phyloP scores from a whole-genome alignment of 2,329 filamentous ascomycete genomes.

The Macrophomina tecta region DNA sequence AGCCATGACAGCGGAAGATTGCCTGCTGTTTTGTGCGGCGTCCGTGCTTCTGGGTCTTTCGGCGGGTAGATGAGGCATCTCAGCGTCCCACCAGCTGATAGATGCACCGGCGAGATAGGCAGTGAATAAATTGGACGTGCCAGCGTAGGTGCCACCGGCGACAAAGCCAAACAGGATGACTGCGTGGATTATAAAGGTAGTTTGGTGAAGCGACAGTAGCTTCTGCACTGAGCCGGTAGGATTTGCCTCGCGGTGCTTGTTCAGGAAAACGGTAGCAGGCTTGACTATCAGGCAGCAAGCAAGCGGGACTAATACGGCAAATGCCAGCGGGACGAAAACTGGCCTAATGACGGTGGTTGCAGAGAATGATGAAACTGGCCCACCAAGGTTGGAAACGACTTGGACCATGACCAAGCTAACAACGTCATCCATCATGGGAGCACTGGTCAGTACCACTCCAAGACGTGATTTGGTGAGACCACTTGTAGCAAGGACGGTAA shows the following conservation, averaged over 20 bases:
- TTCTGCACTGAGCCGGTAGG: slow-evolving; percentile 33
- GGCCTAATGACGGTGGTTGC: slow-evolving; percentile 56
- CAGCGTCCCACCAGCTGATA: slow-evolving; percentile 65
- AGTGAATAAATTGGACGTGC: slow-evolving; percentile 67
- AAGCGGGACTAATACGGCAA: slow-evolving; percentile 57
- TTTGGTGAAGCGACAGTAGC: slow-evolving; percentile 40
- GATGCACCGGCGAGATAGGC: slow-evolving; percentile 65
- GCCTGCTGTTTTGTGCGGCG: neutral
- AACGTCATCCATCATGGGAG: slow-evolving; percentile 84
- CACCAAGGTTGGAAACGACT: slow-evolving; percentile 71
- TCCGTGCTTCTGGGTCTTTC: slow-evolving; percentile 11
- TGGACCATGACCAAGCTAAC: slow-evolving; percentile 78
- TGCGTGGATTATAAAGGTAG: slow-evolving; percentile 56
- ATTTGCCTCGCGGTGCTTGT: slow-evolving; percentile 38
- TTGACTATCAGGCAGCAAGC: slow-evolving; percentile 53
- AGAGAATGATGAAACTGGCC: slow-evolving; percentile 40
- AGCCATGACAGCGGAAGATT: neutral
- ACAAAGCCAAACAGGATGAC: slow-evolving; percentile 58
- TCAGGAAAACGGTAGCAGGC: slow-evolving; percentile 50
- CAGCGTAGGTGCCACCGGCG: slow-evolving; percentile 62
- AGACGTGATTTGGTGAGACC: slow-evolving; percentile 60
- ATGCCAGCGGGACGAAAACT: slow-evolving; percentile 59
- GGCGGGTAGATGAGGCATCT: slow-evolving; percentile 38
- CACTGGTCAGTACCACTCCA: slow-evolving; percentile 69
- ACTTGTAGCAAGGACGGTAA: slow-evolving; percentile 68